Conservation (phyloP, 495 filamentous ascomycete genomes). For the Astrothelium macrocarpum region DNA sequence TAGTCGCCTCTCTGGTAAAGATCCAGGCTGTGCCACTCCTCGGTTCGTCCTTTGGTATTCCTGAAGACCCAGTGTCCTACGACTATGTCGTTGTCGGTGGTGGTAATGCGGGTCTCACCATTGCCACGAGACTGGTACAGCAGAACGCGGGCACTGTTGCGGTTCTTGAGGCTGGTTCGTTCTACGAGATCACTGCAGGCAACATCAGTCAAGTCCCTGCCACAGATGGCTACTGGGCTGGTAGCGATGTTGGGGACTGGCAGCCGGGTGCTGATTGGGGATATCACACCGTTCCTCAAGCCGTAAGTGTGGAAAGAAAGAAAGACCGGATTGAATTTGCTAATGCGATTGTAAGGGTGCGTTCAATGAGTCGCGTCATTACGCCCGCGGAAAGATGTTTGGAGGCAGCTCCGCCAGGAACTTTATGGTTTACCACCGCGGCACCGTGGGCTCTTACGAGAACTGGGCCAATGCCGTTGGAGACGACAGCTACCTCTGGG, state of each 20-base stretch:
- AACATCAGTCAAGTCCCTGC: constrained; percentile 13
- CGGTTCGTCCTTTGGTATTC: constrained; percentile 20
- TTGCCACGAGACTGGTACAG: constrained; percentile 1
- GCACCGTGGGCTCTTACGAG: constrained; percentile 34
- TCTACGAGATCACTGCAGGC: constrained; percentile 11
- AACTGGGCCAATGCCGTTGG: constrained; percentile 40
- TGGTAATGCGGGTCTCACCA: constrained; percentile 10
- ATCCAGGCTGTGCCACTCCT: constrained; percentile 1
- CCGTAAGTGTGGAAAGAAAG: background rate
- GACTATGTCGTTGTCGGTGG: constrained; percentile 24
- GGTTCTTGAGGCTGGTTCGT: constrained; percentile 13
- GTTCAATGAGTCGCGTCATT: constrained; percentile 17
- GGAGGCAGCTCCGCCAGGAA: constrained; percentile 16
- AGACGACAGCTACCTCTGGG: constrained; percentile 38
- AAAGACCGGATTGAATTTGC: background rate
- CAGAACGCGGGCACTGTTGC: constrained; percentile 6
- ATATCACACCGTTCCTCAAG: constrained; percentile 18
- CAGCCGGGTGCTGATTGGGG: constrained; percentile 24
- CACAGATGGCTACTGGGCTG: constrained; percentile 8
- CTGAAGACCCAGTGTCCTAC: constrained; percentile 9
- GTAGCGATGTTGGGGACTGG: background rate
- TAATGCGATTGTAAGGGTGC: background rate
- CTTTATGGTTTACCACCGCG: constrained; percentile 9
- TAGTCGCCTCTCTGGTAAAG: too few relatives aligned
- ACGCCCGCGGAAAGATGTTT: constrained; percentile 21